These are phyloP conservation scores for Saccharomyces hybrid DNA, from an alignment of 1,139 yeast genomes.

Conservation along the genomic window DNA sequence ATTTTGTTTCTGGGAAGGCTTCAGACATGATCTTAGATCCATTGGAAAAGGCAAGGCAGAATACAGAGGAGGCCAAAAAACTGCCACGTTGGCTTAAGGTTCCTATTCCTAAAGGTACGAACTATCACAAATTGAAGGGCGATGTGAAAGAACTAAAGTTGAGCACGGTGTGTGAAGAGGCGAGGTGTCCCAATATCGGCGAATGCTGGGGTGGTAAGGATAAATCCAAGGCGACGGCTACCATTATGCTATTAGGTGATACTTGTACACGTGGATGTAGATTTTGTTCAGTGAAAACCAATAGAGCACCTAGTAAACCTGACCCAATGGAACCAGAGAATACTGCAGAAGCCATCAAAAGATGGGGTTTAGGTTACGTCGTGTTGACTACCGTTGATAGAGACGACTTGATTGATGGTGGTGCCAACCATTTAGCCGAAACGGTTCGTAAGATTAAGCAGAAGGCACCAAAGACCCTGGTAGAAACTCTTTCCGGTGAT, in stretches of 20 bases:
- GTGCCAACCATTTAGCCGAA: constrained; percentile 81
- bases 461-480: constrained; percentile 85
- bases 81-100: constrained; percentile 92
- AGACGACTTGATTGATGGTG: constrained; percentile 91
- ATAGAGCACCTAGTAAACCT: constrained; percentile 75
- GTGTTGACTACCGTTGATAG: constrained; percentile 96
- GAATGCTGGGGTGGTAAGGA: constrained; percentile 98
- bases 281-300: constrained; percentile 93
- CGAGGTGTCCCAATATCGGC: constrained; percentile 96
- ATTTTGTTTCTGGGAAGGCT: constrained; percentile 77
- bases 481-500: constrained; percentile 92
- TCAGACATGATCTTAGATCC: constrained; percentile 59
- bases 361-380: constrained; percentile 98
- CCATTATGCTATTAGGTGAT: constrained; percentile 96
- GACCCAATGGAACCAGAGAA: constrained; percentile 97
- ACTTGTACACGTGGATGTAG: constrained; percentile 98
- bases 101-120: constrained; percentile 90
- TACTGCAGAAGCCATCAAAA: constrained; percentile 92
- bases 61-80: constrained; percentile 31
- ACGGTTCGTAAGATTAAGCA: constrained; percentile 78
- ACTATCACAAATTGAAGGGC: constrained; percentile 68
- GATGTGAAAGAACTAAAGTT: constrained; percentile 84
- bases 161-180: constrained; percentile 97
- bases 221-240: constrained; percentile 95
- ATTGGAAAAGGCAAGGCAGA: constrained; percentile 54